Evolutionary conservation across 2,329 filamentous ascomycete species (phyloP), one percentile per base, ranked within the genome.

Genomic region (Curvularia sp.): DNA sequence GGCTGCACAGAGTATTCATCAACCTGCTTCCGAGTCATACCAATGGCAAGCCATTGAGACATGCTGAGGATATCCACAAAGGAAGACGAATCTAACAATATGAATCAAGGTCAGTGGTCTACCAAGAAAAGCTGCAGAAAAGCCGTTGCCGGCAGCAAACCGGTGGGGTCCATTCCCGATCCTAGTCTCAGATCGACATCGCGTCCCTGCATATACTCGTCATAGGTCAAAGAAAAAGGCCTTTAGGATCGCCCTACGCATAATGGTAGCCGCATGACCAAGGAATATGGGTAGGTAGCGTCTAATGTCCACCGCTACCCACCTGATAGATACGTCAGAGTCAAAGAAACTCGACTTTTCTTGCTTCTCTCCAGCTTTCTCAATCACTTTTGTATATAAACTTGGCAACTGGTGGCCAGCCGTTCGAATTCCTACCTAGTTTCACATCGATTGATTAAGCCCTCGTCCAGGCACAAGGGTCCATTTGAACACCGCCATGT

Each of bases 121-220:
- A 34, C 8, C 2, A 15, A 21, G 21, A 38, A 39, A 39, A 30
- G 27, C 4, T n/a, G 18, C 19, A 10, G 34, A 18, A 30, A 41
- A 49, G 25, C 25, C 39, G 30, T 46, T 12, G 19, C 45, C 12
- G 18, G 34, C 39, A 51, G n/a, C 49, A 46, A 57, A 61, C 49
- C 41, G 36, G 61, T 59, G 61, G 61, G 41, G 55, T 54, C 48
- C 30, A 21, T 18, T 28, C 41, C 48, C 27, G 52, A 53, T 25
- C 38, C 61, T 64, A 64, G 50, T 55, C 61, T 55, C 43, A 48
- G 49, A 60, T 49, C 34, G 55, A 58, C 53, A 57, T 59, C 48
- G 59, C 55, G 53, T 50, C 47, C 49, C 56, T 63, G 64, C 64
- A 61, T 46, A 50, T 49, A 63, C 55, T 63, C 59, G 64, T 66